These are phyloP conservation scores for Lentinula detonsa DNA, from an alignment of 768 basidiomycete species.

Conservation along the genomic window DNA sequence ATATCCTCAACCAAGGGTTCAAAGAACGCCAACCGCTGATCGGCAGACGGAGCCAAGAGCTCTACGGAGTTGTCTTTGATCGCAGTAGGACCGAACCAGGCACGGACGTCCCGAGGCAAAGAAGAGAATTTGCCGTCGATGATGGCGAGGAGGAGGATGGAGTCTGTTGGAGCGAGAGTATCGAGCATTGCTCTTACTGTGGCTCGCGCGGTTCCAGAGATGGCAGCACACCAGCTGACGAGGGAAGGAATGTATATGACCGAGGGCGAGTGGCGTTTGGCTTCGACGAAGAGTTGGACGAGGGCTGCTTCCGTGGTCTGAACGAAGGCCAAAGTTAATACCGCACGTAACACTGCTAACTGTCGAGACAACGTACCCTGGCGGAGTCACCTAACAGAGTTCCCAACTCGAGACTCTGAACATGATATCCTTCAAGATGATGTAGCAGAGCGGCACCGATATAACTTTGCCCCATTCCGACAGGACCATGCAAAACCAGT, in stretches of 20 bases:
- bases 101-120: conserved; percentile 75
- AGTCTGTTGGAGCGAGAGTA: conserved; percentile 85
- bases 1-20: conserved; percentile 63
- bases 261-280: conserved; percentile 94
- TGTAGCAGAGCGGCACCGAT: conserved; percentile 89
- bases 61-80: conserved; percentile 60
- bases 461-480: conserved; percentile 89
- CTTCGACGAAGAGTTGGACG: conserved; percentile 93
- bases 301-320: conserved; percentile 89
- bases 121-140: conserved; percentile 70
- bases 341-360: neutral
- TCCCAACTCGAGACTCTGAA: conserved; percentile 91
- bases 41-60: conserved; percentile 42
- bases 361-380: conserved; percentile 46
- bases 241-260: conserved; percentile 94
- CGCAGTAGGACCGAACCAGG: conserved; percentile 82
- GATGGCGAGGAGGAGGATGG: conserved; percentile 86
- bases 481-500: conserved; percentile 70
- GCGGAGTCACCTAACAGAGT: conserved; percentile 85
- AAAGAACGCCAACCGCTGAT: conserved; percentile 74
- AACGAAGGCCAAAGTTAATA: conserved; percentile 3
- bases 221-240: conserved; percentile 75
- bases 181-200: conserved; percentile 91
- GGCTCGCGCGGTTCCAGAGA: conserved; percentile 77
- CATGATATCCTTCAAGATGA: conserved; percentile 92